A percentile compares a stretch with the other conserved stretches of the same genome.
These are phyloP conservation scores for Lentinula lateritia DNA, from an alignment of 768 basidiomycete species.

Conservation along the genomic window DNA sequence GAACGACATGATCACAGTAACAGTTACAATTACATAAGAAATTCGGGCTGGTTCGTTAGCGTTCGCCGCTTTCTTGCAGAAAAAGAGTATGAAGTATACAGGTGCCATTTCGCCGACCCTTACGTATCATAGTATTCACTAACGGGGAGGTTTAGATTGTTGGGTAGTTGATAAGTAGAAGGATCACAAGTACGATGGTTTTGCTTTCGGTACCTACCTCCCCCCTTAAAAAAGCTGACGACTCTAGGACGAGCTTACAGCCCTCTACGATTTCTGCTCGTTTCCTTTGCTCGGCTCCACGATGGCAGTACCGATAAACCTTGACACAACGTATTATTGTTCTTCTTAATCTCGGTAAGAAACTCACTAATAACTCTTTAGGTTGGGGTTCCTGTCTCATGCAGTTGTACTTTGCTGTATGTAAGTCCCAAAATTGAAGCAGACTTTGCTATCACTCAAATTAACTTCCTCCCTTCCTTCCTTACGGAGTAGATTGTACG, in stretches of 20 bases:
- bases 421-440: background rate
- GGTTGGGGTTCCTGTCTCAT: conserved; percentile 2
- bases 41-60: too few relatives aligned
- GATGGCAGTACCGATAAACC: background rate
- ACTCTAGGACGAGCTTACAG: background rate
- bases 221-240: background rate
- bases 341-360: background rate
- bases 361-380: background rate
- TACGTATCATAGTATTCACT: background rate
- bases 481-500: background rate
- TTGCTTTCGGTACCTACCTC: background rate
- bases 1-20: too few relatives aligned
- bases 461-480: too few relatives aligned
- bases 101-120: background rate
- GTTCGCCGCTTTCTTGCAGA: background rate
- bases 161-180: background rate
- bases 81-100: background rate
- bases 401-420: conserved; percentile 3
- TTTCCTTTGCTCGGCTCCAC: background rate
- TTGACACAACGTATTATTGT: background rate
- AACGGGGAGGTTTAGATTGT: background rate
- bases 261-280: background rate
- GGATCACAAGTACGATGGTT: background rate
- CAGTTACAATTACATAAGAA: background rate
- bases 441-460: background rate